Evolutionary conservation across 176 grass and related monocot genomes (phyloP), one percentile per base, ranked within the genome.

Genomic region (Bolboschoenus planiculmis): DNA sequence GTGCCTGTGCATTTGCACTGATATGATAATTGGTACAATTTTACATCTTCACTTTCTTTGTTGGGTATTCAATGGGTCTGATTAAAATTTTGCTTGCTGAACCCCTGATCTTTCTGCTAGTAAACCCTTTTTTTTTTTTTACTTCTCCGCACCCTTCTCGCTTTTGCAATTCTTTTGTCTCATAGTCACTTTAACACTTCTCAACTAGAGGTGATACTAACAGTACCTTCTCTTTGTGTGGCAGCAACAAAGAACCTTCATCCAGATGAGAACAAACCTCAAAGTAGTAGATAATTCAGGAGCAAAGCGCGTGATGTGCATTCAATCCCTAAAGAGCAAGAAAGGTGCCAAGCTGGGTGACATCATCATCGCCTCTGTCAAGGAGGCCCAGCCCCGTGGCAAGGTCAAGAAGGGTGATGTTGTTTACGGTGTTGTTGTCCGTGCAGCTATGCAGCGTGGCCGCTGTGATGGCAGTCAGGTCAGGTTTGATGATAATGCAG

Each of bases 351-450:
- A 90, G 51, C 80, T 99, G 4, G 96, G 96, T 3, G 96, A 95
- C 86, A 95, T 57, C 21, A 93, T 95, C 55, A 90, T 98, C 26
- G 92, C 85, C 33, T 98, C 96, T 44, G 92, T 98, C 30, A 98
- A 98, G 87, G 96, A 98, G 82, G 96, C 96, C 2, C 89, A 95
- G 7, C 96, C 96, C 50, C 87, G 87, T 35, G 92, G 96, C 36
- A 98, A 98, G 84, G 96, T 98, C 10, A 98, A 98, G 91, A 98
- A 98, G 80, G 96, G 96, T 73, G 96, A 98, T 21, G 96, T 98
- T 0, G 96, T 98, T n/a, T 98, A 95, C 1, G 96, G 96, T 29
- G 92, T 98, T 37, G 96, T 98, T 2, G 96, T 98, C 26, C 92
- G 92, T 10, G 96, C 96, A 36, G 96, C 92, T 6, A 98, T 98